Evolutionary conservation across 1,284 basidiomycete species (phyloP), one percentile per base, ranked within the genome.

Genomic region (Ceratobasidium theobromae): DNA sequence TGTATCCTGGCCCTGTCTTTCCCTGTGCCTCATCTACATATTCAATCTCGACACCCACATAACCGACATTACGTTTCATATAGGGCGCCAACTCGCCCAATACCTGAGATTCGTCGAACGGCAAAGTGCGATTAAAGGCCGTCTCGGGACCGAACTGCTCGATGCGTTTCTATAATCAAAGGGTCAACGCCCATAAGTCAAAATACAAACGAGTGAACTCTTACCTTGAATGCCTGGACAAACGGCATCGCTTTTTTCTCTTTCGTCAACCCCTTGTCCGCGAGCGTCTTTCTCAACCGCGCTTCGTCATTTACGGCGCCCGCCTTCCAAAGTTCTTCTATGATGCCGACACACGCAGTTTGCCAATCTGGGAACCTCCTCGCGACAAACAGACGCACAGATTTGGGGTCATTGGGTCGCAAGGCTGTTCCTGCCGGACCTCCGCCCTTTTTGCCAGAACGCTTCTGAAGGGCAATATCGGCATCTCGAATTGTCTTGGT

Each of bases 191-290:
- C 57, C 43, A 38, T 38, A 38, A 16, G 46, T 23, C 27, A 25
- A 2, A 60, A 35, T 60, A 28, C 40, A 41, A 49, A 23, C 16
- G n/a, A 18, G 2, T 21, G 38, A 11, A 12, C 30, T 73, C 79
- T 52, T 67, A 93, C 92, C 86, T 98, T 97, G 86, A 97, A 89
- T 28, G 82, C 79, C 71, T 96, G 91, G 65, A 95, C 86, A 79
- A 98, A 98, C 33, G 95, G 95, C 95, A 98, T 98, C 46, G 84
- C 84, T 69, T 88, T 87, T 81, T 98, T 98, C 78, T 98, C 94
- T 84, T 98, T 98, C 77, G 94, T 87, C 76, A 98, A 75, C 12
- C 92, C 94, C n/a, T 81, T 83, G 74, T 84, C 81, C 11, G 82
- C 83, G 70, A 98, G 77, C 68, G 85, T 74, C 73, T 86, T 80